Evolutionary conservation across 1,284 basidiomycete species (phyloP), one percentile per base, ranked within the genome.

Genomic region (Pseudozyma sp.): DNA sequence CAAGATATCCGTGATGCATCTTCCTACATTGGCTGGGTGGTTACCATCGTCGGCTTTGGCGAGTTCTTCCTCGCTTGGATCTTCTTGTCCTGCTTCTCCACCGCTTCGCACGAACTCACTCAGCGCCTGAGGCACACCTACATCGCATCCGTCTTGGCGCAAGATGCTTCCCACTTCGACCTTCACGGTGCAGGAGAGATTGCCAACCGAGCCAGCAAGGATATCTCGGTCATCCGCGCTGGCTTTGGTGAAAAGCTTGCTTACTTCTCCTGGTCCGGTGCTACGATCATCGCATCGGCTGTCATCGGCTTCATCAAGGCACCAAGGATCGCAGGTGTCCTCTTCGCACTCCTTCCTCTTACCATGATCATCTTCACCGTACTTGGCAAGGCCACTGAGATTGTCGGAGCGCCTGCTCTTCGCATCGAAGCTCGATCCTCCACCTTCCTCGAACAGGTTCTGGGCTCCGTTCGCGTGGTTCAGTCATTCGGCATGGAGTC

Each of bases 91-190:
- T 67, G 70, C 56, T 78, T 86, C 77, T 77, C 82, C 12, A 61
- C 78, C n/a, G 86, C 85, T 16, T 80, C 83, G 1, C 62, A 81
- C 13, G 69, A 83, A 19, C 77, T 87, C 34, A 83, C 84, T 4
- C 73, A 82, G 36, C 59, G 81, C 13, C 75, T 87, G 8, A 78
- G 86, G 12, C 74, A 83, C 25, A 71, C 83, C 14, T 87, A 87
- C 68, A 78, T 87, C 49, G 77, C 85, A 14, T 82, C 86, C 3
- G 76, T 86, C 18, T 68, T 87, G 39, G 78, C 83, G 3, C 86
- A 87, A 60, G 86, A 87, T 60, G 84, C 85, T 14, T 81, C 83
- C 6, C 86, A 85, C 70, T 87, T 86, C 59, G 86, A 87, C 58
- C 66, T 78, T 5, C 83, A 86, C 47, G 87, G 87, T 25, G 81